Evolutionary conservation across 2,329 filamentous ascomycete species (phyloP).

Genomic region (Epichloe gansuensis): DNA sequence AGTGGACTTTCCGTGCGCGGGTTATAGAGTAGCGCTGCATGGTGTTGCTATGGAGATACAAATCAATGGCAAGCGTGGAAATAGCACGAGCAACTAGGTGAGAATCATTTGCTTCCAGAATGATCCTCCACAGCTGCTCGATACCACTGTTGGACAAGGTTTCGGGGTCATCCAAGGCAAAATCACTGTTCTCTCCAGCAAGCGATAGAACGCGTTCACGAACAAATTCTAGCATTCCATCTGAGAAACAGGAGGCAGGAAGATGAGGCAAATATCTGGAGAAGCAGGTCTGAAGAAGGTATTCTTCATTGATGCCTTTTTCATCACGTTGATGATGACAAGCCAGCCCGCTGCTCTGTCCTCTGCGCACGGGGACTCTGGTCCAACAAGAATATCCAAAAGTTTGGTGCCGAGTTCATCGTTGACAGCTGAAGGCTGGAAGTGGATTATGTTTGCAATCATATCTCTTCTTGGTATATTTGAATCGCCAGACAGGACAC

Average conservation of each 20-base stretch:
- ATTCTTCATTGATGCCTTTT: constrained; percentile 34
- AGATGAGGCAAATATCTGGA: constrained; percentile 44
- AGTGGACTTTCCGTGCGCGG: constrained; percentile 47
- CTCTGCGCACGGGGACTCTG: constrained; percentile 42
- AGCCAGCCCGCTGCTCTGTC: constrained; percentile 60
- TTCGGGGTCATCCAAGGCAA: constrained; percentile 39
- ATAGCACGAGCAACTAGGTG: constrained; percentile 59
- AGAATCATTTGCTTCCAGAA: constrained; percentile 53
- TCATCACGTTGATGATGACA: constrained; percentile 41
- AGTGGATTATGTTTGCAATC: constrained; percentile 43
- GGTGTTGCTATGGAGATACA: constrained; percentile 53
- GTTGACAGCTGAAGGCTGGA: constrained; percentile 50
- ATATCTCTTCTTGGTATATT: constrained; percentile 46
- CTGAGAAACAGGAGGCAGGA: constrained; percentile 44
- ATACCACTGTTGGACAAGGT: constrained; percentile 39
- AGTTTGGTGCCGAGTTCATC: constrained; percentile 49
- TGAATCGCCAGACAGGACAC: constrained; percentile 33
- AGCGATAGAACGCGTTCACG: constrained; percentile 36
- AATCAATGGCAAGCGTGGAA: constrained; percentile 52
- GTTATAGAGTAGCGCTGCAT: constrained; percentile 37
- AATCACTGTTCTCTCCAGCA: constrained; percentile 30
- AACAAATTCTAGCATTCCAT: constrained; percentile 52
- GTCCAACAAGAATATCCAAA: constrained; percentile 64
- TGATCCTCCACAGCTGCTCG: constrained; percentile 75
- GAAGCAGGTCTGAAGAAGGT: constrained; percentile 41